Base-by-base conservation (phyloP, 306 rosid species). In the Dalbergia cochinchinensis region DNA sequence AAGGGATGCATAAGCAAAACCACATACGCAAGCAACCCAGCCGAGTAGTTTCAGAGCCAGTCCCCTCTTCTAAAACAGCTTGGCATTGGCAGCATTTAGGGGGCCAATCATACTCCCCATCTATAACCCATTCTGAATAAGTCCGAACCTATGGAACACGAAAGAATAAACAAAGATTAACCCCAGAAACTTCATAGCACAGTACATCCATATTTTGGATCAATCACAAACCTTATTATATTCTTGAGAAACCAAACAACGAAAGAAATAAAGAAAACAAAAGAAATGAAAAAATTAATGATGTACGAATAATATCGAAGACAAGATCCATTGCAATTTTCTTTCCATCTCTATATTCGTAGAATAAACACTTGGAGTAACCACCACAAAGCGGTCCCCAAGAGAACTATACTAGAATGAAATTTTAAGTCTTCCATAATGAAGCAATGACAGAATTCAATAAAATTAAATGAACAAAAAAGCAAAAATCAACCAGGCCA, bases 61-160 rank as follows among this genome's bases (percentile, higher is more conserved):
- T 71, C 81, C 90, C 96, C 72, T 89, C 97, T 65, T 91, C 97
- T 33, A 96, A 84, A 63, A 41, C 82, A 55, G 83, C 90, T 80
- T 89, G 95, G 83, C 99, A 96, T 35, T 71, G 80, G 71, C 96
- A 93, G 89, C 99, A 96, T 84, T 87, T 91, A 5, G 97, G 96
- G 65, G 99, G 99, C 99, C 99, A 96, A 64, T 96, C 97, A 69
- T 90, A 96, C 62, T 96, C 97, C 66, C 92, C 99, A 80, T 96
- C 97, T 83, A 93, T 88, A 75, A 96, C 99, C 99, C 99, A 96
- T 83, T 93, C 98, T 54, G 99, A 96, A 80, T 96, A 96, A 10
- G 98, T 89, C 60, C 94, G 98, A 34, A 96, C 77, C 99, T 96
- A 78, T 37, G 53, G 68, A 86, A 68, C 64, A 85, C 5, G 26